Base-by-base conservation (phyloP, 768 basidiomycete genomes). In the Mycena albidolilacea region DNA sequence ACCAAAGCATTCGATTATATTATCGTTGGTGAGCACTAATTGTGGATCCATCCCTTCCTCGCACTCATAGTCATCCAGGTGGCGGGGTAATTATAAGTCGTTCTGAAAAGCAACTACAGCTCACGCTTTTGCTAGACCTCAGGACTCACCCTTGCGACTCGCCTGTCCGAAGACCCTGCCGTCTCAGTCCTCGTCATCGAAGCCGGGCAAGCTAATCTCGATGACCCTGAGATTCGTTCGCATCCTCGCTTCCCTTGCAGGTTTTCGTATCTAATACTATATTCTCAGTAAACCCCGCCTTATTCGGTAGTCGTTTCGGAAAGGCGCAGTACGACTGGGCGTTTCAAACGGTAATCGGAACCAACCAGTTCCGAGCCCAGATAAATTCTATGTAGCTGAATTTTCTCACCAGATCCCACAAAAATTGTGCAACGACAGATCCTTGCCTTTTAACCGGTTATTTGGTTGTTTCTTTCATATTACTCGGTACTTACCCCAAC, bases 111-210 rank as follows among this genome's bases (percentile, higher is more conserved):
- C n/a, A 54, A 5, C 4, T 3, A n/a, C 5, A n/a, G 41, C n/a
- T 35, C 14, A 62, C 7, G 38, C 1, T 48, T 17, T 54, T 4
- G 43, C 9, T 57, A 71, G 64, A 71, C 64, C 10, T 35, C 83
- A 1, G 84, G 84, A 0, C 84, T 83, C 64, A 82, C 81, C 7
- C 77, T 85, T 8, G 84, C 84, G 5, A 76, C 80, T 14, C 83
- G 85, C 30, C 78, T 85, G 37, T 80, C 84, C 0, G 85, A 85
- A 67, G 75, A 81, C 48, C 14, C 76, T 1, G 77, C 73, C 11
- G 19, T 78, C 0, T 80, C 78, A 1, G 83, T 85, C 38, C 79
- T 85, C 54, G 70, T 85, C 21, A 74, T 85, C 65, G 83, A 84
- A 75, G 82, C 79, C 1, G 77, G 77, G 17, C 11, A n/a, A 37